Percentiles rank a stretch among this genome's conserved stretches.
These are phyloP conservation scores for Lepidium africanum DNA, from an alignment of 345 rosid genomes.

Conservation along the genomic window DNA sequence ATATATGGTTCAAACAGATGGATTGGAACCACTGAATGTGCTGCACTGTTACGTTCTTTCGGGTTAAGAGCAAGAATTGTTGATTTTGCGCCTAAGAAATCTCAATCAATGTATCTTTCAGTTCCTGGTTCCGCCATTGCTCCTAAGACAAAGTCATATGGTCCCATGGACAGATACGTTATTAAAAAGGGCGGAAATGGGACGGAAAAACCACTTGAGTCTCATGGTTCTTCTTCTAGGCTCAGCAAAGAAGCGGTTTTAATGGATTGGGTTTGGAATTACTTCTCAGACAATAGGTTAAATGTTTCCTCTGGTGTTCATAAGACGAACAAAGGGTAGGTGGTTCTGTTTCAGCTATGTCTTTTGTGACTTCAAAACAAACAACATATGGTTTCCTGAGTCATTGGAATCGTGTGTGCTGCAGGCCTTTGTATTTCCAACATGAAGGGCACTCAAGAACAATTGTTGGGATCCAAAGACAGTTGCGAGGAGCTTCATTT, in stretches of 20 bases:
- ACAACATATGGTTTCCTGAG: neutral
- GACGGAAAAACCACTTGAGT: constrained; percentile 1
- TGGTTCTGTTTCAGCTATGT: constrained; percentile 8
- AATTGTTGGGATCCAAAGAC: constrained; percentile 62
- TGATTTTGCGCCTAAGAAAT: constrained; percentile 64
- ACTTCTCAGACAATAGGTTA: constrained; percentile 46
- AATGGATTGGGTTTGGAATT: constrained; percentile 77
- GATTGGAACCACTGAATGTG: constrained; percentile 81
- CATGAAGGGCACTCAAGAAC: constrained; percentile 85
- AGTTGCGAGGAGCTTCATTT: constrained; percentile 31
- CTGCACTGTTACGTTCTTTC: constrained; percentile 67
- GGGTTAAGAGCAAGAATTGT: constrained; percentile 66
- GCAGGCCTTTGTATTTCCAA: constrained; percentile 80
- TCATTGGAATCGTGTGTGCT: constrained; percentile 6
- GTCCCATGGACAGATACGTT: constrained; percentile 70
- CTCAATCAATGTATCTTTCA: constrained; percentile 44
- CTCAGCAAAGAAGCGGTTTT: constrained; percentile 40
- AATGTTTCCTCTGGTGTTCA: constrained; percentile 30
- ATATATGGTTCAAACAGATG: constrained; percentile 44
- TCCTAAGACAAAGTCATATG: constrained; percentile 35
- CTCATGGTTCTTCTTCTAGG: constrained; percentile 9
- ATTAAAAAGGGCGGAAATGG: constrained; percentile 7
- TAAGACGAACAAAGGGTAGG: constrained; percentile 46
- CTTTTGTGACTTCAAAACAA: neutral
- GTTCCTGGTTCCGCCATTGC: constrained; percentile 53